Conservation (phyloP, 2,329 filamentous ascomycete genomes). For the Chaetoscypha palmicola region DNA sequence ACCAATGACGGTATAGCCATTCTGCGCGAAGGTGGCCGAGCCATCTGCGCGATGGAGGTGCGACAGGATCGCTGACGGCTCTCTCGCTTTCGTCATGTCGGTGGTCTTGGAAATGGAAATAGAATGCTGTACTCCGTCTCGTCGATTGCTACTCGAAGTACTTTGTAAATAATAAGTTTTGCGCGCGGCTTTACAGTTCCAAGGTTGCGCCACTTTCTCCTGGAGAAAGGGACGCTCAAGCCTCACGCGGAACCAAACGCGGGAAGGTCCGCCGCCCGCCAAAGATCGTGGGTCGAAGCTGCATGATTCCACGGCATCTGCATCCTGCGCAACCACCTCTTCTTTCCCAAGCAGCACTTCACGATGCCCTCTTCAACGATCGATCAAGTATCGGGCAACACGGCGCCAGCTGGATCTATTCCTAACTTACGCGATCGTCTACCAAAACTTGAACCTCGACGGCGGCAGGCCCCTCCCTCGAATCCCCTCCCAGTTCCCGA, state of each 20-base stretch:
- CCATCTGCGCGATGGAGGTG: constrained; percentile 68
- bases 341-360: neutral
- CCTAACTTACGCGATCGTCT: constrained; percentile 51
- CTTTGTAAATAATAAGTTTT: neutral
- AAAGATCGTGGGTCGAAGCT: no score
- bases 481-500: constrained; percentile 61
- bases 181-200: neutral
- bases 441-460: constrained; percentile 61
- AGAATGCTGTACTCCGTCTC: neutral
- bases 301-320: no score
- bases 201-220: no score
- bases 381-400: constrained; percentile 5
- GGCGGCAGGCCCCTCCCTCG: constrained; percentile 42
- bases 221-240: no score
- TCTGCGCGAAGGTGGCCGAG: constrained; percentile 68
- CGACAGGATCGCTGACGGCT: constrained; percentile 42
- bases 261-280: constrained; percentile 4
- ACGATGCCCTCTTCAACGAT: constrained; percentile 26
- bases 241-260: no score
- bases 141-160: no score
- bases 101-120: neutral
- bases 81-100: constrained; percentile 39
- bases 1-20: constrained; percentile 74
- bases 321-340: no score
- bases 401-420: constrained; percentile 24